phyloP scores from a whole-genome alignment of 1,284 basidiomycete species.

The Cryptococcus sp. region DNA sequence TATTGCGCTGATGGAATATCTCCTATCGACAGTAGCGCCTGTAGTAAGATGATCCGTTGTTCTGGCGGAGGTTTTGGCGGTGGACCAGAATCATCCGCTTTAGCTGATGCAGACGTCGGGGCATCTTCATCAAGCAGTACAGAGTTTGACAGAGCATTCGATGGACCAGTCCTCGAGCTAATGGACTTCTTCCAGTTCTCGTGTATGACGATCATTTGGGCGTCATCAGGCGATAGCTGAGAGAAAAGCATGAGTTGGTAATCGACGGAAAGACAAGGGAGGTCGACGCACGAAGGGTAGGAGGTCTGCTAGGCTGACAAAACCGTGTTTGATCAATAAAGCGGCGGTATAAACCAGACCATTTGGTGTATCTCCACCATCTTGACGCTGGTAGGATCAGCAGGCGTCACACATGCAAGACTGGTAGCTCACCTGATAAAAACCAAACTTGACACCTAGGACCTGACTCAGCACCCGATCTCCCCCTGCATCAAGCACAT shows the following conservation, averaged over 20 bases:
- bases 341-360: conserved; percentile 79
- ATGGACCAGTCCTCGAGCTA: conserved; percentile 59
- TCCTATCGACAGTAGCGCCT: conserved; percentile 80
- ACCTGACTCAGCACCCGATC: conserved; percentile 75
- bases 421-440: conserved; percentile 65
- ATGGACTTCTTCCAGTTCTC: conserved; percentile 66
- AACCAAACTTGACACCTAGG: conserved; percentile 89
- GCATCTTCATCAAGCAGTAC: conserved; percentile 67
- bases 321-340: conserved; percentile 79
- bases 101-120: conserved; percentile 12
- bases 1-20: conserved; percentile 70
- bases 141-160: conserved; percentile 81
- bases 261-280: conserved; percentile 17
- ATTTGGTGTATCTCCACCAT: conserved; percentile 59
- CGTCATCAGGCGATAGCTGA: conserved; percentile 70
- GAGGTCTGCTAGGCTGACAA: conserved; percentile 78
- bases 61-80: conserved; percentile 53
- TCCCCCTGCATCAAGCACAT: conserved; percentile 51
- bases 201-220: conserved; percentile 64
- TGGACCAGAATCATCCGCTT: conserved; percentile 42
- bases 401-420: neutral
- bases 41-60: conserved; percentile 75
- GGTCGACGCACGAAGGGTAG: conserved; percentile 30
- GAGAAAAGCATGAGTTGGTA: conserved; percentile 1
- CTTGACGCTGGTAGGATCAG: conserved; percentile 48